Percentiles rank a stretch among this genome's conserved stretches.
These are phyloP conservation scores for Thielaviopsis punctulata DNA, from an alignment of 2,329 filamentous ascomycete species.

Conservation along the genomic window DNA sequence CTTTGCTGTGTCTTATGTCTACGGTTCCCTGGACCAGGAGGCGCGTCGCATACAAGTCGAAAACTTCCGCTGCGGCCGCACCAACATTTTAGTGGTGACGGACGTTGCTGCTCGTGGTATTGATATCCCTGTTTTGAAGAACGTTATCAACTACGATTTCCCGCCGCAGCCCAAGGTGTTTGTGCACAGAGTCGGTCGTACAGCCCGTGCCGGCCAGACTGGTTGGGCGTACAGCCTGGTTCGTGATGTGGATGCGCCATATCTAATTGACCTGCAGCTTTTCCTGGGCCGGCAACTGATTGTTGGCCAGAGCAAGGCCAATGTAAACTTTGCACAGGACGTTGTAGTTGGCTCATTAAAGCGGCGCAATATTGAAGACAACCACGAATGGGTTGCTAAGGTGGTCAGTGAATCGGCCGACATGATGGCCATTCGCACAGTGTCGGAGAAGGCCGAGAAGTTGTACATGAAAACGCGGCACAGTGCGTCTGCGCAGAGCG, in stretches of 20 bases:
- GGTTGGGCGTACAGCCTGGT: conserved; percentile 95
- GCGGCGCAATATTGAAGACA: conserved; percentile 54
- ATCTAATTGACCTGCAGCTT: conserved; percentile 81
- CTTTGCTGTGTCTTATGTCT: conserved; percentile 84
- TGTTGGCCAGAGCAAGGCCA: conserved; percentile 47
- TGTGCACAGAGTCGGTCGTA: conserved; percentile 88
- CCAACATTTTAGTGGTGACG: conserved; percentile 86
- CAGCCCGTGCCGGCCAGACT: conserved; percentile 77
- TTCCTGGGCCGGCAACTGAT: conserved; percentile 78
- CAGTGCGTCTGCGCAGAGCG: conserved; percentile 77
- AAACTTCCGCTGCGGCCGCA: conserved; percentile 67
- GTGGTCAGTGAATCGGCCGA: conserved; percentile 60
- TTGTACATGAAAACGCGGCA: conserved; percentile 82
- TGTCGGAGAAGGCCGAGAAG: conserved; percentile 78
- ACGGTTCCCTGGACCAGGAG: conserved; percentile 85
- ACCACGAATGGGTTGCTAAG: conserved; percentile 71
- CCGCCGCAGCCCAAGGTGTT: conserved; percentile 94
- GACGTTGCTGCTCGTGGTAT: conserved; percentile 95
- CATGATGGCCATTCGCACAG: conserved; percentile 49
- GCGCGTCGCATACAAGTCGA: conserved; percentile 85
- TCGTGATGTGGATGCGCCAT: conserved; percentile 73
- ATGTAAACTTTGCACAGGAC: conserved; percentile 60
- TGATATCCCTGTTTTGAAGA: conserved; percentile 87
- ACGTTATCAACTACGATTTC: conserved; percentile 98
- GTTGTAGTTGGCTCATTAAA: conserved; percentile 65